Conservation (phyloP, 1,284 basidiomycete species). For the Trichosporon faecale region DNA sequence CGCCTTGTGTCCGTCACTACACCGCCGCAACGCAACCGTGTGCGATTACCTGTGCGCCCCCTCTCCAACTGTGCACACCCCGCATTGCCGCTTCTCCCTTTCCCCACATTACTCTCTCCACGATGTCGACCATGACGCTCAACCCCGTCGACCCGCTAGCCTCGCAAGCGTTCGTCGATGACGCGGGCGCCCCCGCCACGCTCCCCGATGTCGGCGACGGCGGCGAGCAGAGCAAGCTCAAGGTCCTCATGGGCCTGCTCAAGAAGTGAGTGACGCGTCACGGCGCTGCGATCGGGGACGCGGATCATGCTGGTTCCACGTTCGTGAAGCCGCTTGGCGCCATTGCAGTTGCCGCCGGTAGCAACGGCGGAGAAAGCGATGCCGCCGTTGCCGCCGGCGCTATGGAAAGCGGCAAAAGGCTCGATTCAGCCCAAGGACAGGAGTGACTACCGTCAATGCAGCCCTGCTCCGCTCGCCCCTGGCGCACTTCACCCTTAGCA, state of each 20-base stretch:
- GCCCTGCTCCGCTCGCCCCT: not conserved
- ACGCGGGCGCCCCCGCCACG: constrained; percentile 56
- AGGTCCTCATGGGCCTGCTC: constrained; percentile 81
- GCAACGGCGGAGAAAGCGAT: no score
- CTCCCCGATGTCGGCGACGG: constrained; percentile 69
- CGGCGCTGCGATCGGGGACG: not conserved
- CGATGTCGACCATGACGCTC: not conserved
- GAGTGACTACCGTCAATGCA: not conserved
- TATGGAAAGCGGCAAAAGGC: no score
- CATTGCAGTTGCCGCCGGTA: not conserved
- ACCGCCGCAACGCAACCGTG: not conserved
- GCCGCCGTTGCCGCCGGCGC: no score
- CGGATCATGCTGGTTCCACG: not conserved
- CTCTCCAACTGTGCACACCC: not conserved
- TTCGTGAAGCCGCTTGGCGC: not conserved
- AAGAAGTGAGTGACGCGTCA: constrained; percentile 65
- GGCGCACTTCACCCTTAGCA: not conserved
- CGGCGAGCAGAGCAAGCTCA: constrained; percentile 82
- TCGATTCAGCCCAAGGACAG: not conserved
- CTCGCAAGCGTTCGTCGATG: constrained; percentile 44
- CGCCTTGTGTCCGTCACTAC: not conserved
- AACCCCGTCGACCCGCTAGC: constrained; percentile 20
- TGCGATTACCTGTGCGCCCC: not conserved
- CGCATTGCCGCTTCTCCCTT: not conserved
- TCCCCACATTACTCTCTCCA: not conserved